Conservation (phyloP, 1,284 basidiomycete species). For the Fomitopsis palustris region DNA sequence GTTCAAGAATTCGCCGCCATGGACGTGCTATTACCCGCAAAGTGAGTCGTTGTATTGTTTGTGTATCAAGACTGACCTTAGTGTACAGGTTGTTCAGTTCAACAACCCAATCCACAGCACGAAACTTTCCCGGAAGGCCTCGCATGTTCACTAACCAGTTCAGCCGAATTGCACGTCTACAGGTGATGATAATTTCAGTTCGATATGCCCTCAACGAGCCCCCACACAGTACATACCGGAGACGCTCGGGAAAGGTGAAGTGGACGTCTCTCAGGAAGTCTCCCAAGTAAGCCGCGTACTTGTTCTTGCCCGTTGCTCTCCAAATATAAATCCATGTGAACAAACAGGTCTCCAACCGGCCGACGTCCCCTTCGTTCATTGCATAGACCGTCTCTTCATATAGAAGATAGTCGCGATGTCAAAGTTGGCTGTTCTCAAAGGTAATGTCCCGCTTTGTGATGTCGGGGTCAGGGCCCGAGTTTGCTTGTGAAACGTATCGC, state of each 20-base stretch:
- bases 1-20: no score
- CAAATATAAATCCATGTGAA: slow-evolving; percentile 31
- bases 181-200: not conserved
- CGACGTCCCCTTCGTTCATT: slow-evolving; percentile 35
- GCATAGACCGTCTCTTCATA: slow-evolving; percentile 31
- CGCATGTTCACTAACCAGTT: slow-evolving; percentile 26
- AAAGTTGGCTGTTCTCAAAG: slow-evolving; percentile 27
- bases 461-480: not conserved
- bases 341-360: slow-evolving; percentile 27
- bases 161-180: slow-evolving; percentile 16
- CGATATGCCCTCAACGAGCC: not conserved
- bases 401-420: slow-evolving; percentile 27
- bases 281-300: slow-evolving; percentile 29
- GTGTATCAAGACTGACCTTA: no score
- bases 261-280: slow-evolving; percentile 25
- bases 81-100: slow-evolving; percentile 22
- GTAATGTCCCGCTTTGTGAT: slow-evolving; percentile 30
- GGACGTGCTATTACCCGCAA: no score
- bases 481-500: not conserved
- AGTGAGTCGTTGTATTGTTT: no score
- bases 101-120: slow-evolving; percentile 23
- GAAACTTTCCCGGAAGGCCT: slow-evolving; percentile 15
- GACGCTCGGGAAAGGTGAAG: slow-evolving; percentile 25
- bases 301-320: slow-evolving; percentile 29
- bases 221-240: slow-evolving; percentile 17